Evolutionary conservation across 2,329 filamentous ascomycete species (phyloP), one percentile per base, ranked within the genome.

Genomic region (Colletotrichum tamarilloi): DNA sequence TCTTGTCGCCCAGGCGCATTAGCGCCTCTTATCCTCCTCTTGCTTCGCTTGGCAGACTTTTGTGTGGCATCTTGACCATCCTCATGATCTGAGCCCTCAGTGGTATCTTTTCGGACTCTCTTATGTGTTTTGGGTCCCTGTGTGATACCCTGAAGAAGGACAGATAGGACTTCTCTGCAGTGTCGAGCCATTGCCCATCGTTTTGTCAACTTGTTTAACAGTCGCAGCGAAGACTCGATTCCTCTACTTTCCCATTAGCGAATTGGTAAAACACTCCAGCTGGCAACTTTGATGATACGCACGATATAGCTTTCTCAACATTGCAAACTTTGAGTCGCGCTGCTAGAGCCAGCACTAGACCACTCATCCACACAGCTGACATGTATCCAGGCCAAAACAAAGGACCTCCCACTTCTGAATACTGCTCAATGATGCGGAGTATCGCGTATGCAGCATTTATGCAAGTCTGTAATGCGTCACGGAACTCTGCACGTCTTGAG

Each of bases 281-380:
- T 42, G 16, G 38, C 5, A 32, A 24, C 1, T 16, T 8, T 6
- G 9, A 30, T 9, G 5, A 4, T 5, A 63, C 70, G 16, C 6
- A 75, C 70, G 56, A 12, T 56, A 26, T 62, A 2, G 67, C 66
- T 14, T 62, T 70, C 7, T 24, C 2, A 6, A 53, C 5, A 16
- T 32, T 65, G n/a, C 57, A 62, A 19, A 59, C 42, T 19, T 65
- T 64, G 30, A 75, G 55, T 11, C 72, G 66, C 24, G 55, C 38
- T 35, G 81, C 80, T 69, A 82, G 82, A 1, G 81, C 80, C 8
- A 83, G 73, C 5, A 82, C 79, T 1, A 84, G 76, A 8, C 82
- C 81, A 7, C 80, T 78, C 80, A 83, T 84, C 82, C 82, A 84
- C 0, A 77, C 75, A 1, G 81, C 79, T 0, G 82, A 81, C 30